Base-by-base conservation (phyloP, 345 rosid genomes). In the Microcos paniculata region DNA sequence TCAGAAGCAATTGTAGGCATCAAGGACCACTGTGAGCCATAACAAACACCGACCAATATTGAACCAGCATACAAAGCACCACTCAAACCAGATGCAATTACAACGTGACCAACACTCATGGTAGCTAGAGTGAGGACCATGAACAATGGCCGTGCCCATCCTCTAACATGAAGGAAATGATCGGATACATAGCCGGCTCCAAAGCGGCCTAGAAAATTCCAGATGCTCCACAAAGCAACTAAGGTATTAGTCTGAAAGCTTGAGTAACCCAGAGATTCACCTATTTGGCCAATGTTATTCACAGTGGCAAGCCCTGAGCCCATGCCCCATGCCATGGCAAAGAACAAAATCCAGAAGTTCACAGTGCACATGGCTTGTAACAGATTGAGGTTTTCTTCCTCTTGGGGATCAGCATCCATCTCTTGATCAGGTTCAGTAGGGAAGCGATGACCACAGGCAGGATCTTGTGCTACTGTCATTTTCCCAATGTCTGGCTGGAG, bases 11-110 rank as follows among this genome's bases (percentile, higher is more conserved):
- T 84, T 6, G 91, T 80, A 0, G 87, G 88, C 85, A 89, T 82
- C 61, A 87, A 52, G 0, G 91, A 87, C 93, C 89, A 86, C 30
- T 87, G 93, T 0, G 88, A 86, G 21, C 91, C 91, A 19, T 84
- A 87, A 58, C 81, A 84, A 46, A 83, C 81, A n/a, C 91, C 89
- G 48, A 86, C 84, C 78, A 89, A 51, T 13, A 89, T 63, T 0
- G 86, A 80, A 43, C 88, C 93, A 8, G 74, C 67, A 46, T 84
- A 86, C 15, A 87, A 71, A 12, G 85, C 81, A 23, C 85, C 84
- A 18, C 83, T 86, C 57, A 83, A 78, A 51, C 88, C 91, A 16
- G 85, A 84, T 74, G 85, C 88, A n/a, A 87, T 82, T 66, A 85
- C 71, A 19, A 64, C 68, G 76, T 83, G 86, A 23, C 89, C 89